Percentiles rank a stretch among this genome's conserved stretches.
These are phyloP conservation scores for Cochlearia excelsa DNA, from an alignment of 345 rosid genomes.

Conservation along the genomic window DNA sequence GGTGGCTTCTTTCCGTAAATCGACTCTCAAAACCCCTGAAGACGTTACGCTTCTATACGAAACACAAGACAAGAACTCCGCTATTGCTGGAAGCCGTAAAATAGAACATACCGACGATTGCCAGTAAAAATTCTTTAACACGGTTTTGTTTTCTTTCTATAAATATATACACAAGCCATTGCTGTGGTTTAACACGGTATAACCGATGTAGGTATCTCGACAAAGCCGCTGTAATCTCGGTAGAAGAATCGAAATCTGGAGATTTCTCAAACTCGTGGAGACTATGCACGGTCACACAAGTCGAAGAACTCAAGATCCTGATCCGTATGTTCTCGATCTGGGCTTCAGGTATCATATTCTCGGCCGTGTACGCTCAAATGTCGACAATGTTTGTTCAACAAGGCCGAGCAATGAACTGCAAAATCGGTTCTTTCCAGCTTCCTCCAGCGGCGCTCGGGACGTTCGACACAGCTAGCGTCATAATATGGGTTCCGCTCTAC, in stretches of 20 bases:
- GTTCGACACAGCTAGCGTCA: conserved; percentile 72
- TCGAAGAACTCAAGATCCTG: conserved; percentile 90
- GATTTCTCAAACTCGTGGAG: conserved; percentile 65
- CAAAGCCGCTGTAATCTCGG: conserved; percentile 80
- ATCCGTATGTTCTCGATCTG: conserved; percentile 92
- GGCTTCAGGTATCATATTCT: conserved; percentile 84
- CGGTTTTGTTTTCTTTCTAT: not conserved
- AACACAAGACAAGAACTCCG: conserved; percentile 62
- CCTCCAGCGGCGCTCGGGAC: conserved; percentile 89
- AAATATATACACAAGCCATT: not conserved
- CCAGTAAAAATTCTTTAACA: conserved; percentile 34
- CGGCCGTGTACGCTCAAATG: conserved; percentile 85
- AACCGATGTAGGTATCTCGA: conserved; percentile 73
- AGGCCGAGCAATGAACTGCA: conserved; percentile 83
- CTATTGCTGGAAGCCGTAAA: conserved; percentile 74
- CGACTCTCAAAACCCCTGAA: conserved; percentile 51
- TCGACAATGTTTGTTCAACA: conserved; percentile 93
- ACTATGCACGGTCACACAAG: conserved; percentile 89
- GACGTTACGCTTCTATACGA: conserved; percentile 66
- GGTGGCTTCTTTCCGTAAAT: conserved; percentile 73
- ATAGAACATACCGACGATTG: conserved; percentile 68
- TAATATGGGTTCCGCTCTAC: conserved; percentile 85
- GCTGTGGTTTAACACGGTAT: not conserved
- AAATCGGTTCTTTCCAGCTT: conserved; percentile 73
- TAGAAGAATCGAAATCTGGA: conserved; percentile 55